Conservation (phyloP, 768 basidiomycete genomes). For the Mycena kentingensis region DNA sequence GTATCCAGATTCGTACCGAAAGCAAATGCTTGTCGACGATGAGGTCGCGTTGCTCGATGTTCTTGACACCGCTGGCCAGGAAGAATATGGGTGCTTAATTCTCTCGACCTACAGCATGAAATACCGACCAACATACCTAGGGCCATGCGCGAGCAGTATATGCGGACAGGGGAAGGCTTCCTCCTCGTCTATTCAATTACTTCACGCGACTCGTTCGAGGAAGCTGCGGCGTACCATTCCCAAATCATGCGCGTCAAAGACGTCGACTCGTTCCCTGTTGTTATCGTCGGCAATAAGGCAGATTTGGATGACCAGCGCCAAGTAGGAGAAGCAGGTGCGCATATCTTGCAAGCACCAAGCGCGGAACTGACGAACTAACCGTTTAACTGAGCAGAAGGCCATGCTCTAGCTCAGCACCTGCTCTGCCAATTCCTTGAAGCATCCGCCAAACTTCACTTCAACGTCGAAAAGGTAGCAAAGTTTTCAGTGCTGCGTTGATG, state of each 20-base stretch:
- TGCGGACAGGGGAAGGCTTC: conserved; percentile 98
- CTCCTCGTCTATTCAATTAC: conserved; percentile 97
- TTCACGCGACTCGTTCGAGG: conserved; percentile 94
- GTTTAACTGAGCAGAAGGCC: conserved; percentile 98
- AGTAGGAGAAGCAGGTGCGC: conserved; percentile 88
- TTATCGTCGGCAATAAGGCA: conserved; percentile 97
- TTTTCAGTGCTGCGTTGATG: too few species aligned
- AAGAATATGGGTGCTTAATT: conserved; percentile 87
- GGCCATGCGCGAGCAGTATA: conserved; percentile 99
- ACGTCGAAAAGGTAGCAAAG: conserved; percentile 97
- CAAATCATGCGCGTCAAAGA: conserved; percentile 97
- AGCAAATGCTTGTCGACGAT: conserved; percentile 97
- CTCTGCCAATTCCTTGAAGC: conserved; percentile 86
- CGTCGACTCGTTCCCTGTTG: conserved; percentile 91
- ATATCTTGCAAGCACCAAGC: too few species aligned
- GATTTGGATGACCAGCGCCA: conserved; percentile 96
- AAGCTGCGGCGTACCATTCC: conserved; percentile 94
- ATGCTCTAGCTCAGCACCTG: conserved; percentile 93
- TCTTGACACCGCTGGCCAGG: conserved; percentile 95
- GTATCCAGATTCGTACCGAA: conserved; percentile 98
- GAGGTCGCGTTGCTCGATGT: conserved; percentile 97
- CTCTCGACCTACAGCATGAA: neutral
- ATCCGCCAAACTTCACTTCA: conserved; percentile 94
- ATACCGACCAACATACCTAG: conserved; percentile 38
- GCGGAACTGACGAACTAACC: too few species aligned